Base-by-base conservation (phyloP, 2,329 filamentous ascomycete species). In the Fusarium compactum region DNA sequence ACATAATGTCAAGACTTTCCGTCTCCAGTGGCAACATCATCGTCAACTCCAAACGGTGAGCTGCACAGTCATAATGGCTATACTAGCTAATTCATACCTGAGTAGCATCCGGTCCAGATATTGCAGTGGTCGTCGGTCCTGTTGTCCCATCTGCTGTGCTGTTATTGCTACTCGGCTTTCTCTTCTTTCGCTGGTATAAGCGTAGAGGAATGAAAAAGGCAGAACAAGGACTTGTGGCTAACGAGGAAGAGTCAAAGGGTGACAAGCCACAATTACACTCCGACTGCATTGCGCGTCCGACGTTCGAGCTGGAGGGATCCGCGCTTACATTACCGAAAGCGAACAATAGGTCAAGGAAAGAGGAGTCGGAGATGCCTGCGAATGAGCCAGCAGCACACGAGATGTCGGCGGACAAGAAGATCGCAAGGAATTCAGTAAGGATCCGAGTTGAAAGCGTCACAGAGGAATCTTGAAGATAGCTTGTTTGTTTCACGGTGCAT, bases 221-320 rank as follows among this genome's bases (percentile, higher is more conserved):
- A 7, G 15, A 45, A 15, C 7, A 25, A 18, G 43, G 43, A 0
- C 22, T 9, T 24, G 8, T 45, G 22, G 4, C 24, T 3, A 20
- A 20, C 8, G 29, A 45, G 1, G 53, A 48, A 6, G 27, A 47
- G 14, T 8, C 44, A 12, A 58, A 50, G 1, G 27, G 24, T 2
- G 52, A 61, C 1, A 62, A 62, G 20, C 10, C 53, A 2, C 59
- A 62, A 24, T 14, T 62, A 2, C 59, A 62, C 27, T 62, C 59
- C 3, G 53, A 62, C 3, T 58, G 59, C 5, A 3, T 62, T 10
- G 4, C 12, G 4, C 30, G 44, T 20, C 59, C 53, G 1, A 58
- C 45, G 0, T 58, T 29, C 16, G 59, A 62, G n/a, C 25, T 62
- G 0, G 53, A 58, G 8, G 58, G 52, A 4, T 61, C 58, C 0